Conservation (phyloP, 768 basidiomycete genomes). For the Leccinellum rugosiceps region DNA sequence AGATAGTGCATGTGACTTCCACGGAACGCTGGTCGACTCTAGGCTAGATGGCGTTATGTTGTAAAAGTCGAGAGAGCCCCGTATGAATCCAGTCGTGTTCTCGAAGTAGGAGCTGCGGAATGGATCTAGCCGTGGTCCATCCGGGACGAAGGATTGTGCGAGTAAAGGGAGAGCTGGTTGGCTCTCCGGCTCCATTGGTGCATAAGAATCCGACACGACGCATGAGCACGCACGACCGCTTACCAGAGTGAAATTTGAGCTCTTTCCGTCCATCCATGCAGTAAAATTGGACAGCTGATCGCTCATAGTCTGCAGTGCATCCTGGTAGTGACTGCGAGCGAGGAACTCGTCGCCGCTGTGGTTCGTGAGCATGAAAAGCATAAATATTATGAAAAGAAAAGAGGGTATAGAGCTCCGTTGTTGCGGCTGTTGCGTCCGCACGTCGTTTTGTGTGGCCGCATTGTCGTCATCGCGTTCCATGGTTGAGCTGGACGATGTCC, state of each 20-base stretch:
- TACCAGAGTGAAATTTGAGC: slow-evolving; percentile 65
- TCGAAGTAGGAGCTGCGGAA: slow-evolving; percentile 56
- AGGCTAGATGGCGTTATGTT: slow-evolving; percentile 59
- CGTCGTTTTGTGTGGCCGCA: slow-evolving; percentile 7
- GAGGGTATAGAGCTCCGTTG: slow-evolving; percentile 65
- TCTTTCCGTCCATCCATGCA: slow-evolving; percentile 68
- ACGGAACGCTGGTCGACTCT: slow-evolving; percentile 36
- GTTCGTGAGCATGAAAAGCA: slow-evolving; percentile 78
- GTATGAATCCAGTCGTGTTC: slow-evolving; percentile 79
- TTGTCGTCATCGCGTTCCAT: slow-evolving; percentile 33
- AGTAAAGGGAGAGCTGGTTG: slow-evolving; percentile 44
- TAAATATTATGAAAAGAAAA: slow-evolving; percentile 68
- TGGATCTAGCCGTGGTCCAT: slow-evolving; percentile 44
- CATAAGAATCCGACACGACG: slow-evolving; percentile 1
- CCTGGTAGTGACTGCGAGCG: slow-evolving; percentile 61
- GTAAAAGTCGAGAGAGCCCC: slow-evolving; percentile 55
- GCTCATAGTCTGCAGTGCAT: slow-evolving; percentile 54
- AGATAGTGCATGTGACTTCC: slow-evolving; percentile 49
- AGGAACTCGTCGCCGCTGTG: slow-evolving; percentile 67
- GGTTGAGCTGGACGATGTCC: not conserved
- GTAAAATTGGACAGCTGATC: slow-evolving; percentile 71
- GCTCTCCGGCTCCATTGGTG: slow-evolving; percentile 42
- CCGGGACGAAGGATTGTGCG: slow-evolving; percentile 46
- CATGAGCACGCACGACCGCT: slow-evolving; percentile 18
- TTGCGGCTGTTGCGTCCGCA: slow-evolving; percentile 29